Conservation (phyloP, 129 eudicot species). For the Centrapalus pauciflorus region DNA sequence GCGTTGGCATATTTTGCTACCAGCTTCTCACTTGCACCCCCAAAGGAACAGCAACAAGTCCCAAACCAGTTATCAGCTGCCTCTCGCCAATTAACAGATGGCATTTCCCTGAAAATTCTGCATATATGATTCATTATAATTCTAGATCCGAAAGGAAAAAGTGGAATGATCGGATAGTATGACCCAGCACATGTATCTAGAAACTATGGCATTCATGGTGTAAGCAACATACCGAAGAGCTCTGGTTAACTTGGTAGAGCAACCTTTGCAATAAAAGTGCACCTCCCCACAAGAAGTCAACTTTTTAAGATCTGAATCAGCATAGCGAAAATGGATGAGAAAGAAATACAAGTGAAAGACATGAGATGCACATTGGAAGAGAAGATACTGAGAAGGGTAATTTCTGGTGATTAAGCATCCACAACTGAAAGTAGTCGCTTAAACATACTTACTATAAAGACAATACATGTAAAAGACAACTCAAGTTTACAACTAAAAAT, state of each 20-base stretch:
- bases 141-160: too few relatives aligned
- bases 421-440: too few relatives aligned
- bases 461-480: too few relatives aligned
- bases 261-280: slow-evolving; percentile 72
- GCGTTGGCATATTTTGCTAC: slow-evolving; percentile 61
- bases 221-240: slow-evolving; percentile 48
- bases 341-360: not conserved
- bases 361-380: not conserved
- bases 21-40: slow-evolving; percentile 71
- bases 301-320: slow-evolving; percentile 47
- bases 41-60: slow-evolving; percentile 92
- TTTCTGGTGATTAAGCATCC: too few relatives aligned
- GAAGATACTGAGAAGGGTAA: not conserved
- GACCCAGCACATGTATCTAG: not conserved
- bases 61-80: slow-evolving; percentile 99
- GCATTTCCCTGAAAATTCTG: slow-evolving; percentile 81
- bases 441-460: too few relatives aligned
- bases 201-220: not conserved
- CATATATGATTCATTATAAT: not conserved
- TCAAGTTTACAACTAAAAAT: too few relatives aligned
- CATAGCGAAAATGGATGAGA: not conserved
- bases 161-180: not conserved
- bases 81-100: slow-evolving; percentile 91
- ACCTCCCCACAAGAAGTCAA: slow-evolving; percentile 58
- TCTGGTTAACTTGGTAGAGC: slow-evolving; percentile 62